These are phyloP conservation scores for Ceratocystis diversiconidia DNA, from an alignment of 2,329 filamentous ascomycete species.

Conservation along the genomic window DNA sequence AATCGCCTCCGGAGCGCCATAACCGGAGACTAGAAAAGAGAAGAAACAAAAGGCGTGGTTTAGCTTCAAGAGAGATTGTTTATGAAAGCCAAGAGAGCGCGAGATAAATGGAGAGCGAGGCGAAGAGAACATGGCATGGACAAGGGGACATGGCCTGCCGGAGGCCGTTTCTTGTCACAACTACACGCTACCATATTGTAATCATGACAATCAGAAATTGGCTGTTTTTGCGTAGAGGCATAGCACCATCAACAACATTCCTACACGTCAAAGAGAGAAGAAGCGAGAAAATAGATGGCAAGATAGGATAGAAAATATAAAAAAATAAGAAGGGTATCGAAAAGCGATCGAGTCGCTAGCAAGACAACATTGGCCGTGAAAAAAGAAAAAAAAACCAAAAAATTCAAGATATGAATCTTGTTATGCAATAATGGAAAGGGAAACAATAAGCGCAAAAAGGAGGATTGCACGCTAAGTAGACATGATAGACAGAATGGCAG, in stretches of 20 bases:
- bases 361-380: background rate
- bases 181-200: background rate
- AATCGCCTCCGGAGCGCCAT: background rate
- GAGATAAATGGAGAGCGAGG: background rate
- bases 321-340: conserved; percentile 17
- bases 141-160: background rate
- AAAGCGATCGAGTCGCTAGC: conserved; percentile 11
- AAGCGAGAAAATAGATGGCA: background rate
- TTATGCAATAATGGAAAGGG: background rate
- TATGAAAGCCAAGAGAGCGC: background rate
- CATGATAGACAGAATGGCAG: background rate
- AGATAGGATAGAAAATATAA: background rate
- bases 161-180: background rate
- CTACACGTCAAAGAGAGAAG: background rate
- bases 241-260: background rate
- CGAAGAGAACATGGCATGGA: background rate
- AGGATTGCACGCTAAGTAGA: background rate
- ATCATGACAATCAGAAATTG: background rate
- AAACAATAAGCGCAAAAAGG: background rate
- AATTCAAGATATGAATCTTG: background rate
- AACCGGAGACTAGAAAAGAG: no score
- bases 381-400: background rate
- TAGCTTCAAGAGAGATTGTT: background rate
- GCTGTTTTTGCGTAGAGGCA: background rate
- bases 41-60: no score